Base-by-base conservation (phyloP, 1,284 basidiomycete genomes). In the Schizophyllum commune region DNA sequence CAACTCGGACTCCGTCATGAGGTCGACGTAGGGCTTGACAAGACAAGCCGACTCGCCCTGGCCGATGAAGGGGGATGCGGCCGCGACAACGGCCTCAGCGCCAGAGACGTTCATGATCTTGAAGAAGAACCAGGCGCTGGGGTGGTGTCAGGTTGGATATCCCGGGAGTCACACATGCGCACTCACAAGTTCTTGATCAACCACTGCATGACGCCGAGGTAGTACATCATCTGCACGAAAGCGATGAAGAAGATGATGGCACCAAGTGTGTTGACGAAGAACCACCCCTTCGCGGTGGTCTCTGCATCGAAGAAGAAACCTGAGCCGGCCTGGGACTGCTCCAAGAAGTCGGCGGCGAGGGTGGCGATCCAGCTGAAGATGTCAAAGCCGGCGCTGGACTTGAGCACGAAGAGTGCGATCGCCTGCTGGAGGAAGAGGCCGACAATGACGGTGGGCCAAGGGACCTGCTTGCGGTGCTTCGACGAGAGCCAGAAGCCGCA, bases 11-110 rank as follows among this genome's bases (percentile, higher is more conserved):
- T 83, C 83, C 57, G 94, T 96, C 91, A 96, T 94, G 59, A 87
- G 73, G 71, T 93, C 88, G 65, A 94, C 88, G 72, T 92, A 96
- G 55, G 94, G 94, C 63, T 83, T 82, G 67, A 94, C 89, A 64
- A 94, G 80, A 76, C 89, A 93, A 54, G 90, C 91, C 56, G 85
- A 90, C 73, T 94, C 92, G 70, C 74, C 77, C 68, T 92, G 90
- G 19, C 94, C 94, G 69, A 96, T 88, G 84, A 92, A 96, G 17
- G 94, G 94, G 1, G 92, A 94, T 17, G 93, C 88, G 58, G 93
- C 88, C 47, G 94, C 94, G 58, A 96, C 92, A 65, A 96, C 90
- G 39, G 94, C 92, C 71, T 96, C 94, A 5, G 92, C 94, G 68
- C 94, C 94, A 27, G 91, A 92, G 32, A 93, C 82, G 65, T 89